These are phyloP conservation scores for Phycomyces nitens DNA, from an alignment of 192 early-diverging fungal species.

Conservation along the genomic window DNA sequence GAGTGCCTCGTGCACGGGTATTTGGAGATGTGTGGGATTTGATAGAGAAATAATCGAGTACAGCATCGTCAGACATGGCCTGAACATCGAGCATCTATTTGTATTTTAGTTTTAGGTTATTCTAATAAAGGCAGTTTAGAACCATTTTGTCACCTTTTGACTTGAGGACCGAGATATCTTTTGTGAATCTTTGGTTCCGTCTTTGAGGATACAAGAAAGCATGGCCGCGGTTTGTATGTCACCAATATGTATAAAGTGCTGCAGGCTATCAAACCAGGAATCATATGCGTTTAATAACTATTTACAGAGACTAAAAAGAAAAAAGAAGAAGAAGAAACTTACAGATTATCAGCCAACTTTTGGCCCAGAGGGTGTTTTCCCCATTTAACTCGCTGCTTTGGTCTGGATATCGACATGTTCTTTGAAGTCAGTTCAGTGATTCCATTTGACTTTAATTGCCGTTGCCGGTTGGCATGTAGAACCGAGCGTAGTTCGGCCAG, in stretches of 20 bases:
- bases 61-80: not conserved
- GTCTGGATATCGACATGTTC: not conserved
- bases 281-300: not conserved
- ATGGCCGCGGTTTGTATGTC: conserved; percentile 68
- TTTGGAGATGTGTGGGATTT: not conserved
- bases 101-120: too few relatives aligned
- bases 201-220: conserved; percentile 48
- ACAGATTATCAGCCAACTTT: conserved; percentile 50
- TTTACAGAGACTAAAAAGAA: not conserved
- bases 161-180: not conserved
- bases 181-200: not conserved
- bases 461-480: conserved; percentile 8
- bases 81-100: not conserved
- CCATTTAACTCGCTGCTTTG: conserved; percentile 51
- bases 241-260: conserved; percentile 48
- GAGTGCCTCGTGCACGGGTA: not conserved
- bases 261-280: conserved; percentile 36
- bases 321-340: conserved; percentile 25
- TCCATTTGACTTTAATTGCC: conserved; percentile 27
- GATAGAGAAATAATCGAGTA: not conserved
- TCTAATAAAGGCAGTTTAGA: too few relatives aligned
- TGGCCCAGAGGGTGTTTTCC: conserved; percentile 58
- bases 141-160: too few relatives aligned
- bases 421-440: conserved; percentile 6
- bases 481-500: not conserved